Conservation (phyloP, 805 yeast species). For the Cyberlindnera americana region DNA sequence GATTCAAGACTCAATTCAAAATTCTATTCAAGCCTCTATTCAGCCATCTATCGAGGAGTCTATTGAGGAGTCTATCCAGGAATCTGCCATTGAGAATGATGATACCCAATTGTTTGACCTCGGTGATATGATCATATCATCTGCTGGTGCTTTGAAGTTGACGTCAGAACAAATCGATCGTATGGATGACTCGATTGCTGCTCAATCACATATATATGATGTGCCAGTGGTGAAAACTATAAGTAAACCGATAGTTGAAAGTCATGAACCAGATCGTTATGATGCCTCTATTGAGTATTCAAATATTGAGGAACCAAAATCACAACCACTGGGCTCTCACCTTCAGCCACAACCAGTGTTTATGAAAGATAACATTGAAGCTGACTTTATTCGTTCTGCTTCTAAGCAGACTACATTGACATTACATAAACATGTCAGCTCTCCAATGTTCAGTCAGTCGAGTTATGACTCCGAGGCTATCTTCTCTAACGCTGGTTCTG, state of each 20-base stretch:
- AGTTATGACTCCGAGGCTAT: slow-evolving; percentile 24
- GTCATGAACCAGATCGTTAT: not conserved
- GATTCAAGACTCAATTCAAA: slow-evolving; percentile 13
- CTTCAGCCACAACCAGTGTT: slow-evolving; percentile 18
- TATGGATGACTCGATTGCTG: slow-evolving; percentile 17
- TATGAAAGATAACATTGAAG: slow-evolving; percentile 17
- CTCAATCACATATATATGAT: slow-evolving; percentile 17
- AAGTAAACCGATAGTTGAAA: not conserved
- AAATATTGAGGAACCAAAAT: not conserved
- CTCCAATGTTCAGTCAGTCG: slow-evolving; percentile 23
- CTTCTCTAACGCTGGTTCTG: slow-evolving; percentile 17
- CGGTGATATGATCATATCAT: slow-evolving; percentile 17
- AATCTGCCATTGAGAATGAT: slow-evolving; percentile 13
- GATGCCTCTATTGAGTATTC: slow-evolving; percentile 1
- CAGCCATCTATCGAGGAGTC: slow-evolving; percentile 15
- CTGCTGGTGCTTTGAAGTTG: slow-evolving; percentile 14
- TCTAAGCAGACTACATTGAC: slow-evolving; percentile 1
- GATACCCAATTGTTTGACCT: slow-evolving; percentile 18
- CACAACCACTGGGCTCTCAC: slow-evolving; percentile 18
- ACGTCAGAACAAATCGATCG: slow-evolving; percentile 4
- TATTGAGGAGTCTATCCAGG: slow-evolving; percentile 5
- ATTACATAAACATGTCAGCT: slow-evolving; percentile 1
- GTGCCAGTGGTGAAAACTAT: slow-evolving; percentile 1
- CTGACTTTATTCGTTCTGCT: slow-evolving; percentile 17
- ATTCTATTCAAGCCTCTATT: slow-evolving; percentile 17